These are phyloP conservation scores for Pleoardoris graminearum DNA, from an alignment of 2,329 filamentous ascomycete species.

Conservation along the genomic window DNA sequence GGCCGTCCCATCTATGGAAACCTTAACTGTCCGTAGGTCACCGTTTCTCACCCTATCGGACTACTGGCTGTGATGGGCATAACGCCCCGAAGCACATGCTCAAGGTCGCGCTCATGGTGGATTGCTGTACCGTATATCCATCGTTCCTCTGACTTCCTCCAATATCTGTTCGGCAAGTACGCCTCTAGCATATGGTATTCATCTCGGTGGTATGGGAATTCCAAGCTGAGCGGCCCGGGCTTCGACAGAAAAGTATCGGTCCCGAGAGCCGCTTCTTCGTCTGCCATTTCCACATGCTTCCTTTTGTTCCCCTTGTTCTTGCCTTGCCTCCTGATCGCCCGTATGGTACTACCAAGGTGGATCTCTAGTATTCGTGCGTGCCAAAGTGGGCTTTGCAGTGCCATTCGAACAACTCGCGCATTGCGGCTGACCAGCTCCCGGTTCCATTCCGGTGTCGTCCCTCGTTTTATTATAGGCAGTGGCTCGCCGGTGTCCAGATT, in stretches of 20 bases:
- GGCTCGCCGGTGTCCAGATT: conserved; percentile 57
- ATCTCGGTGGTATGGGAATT: conserved; percentile 60
- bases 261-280: conserved; percentile 50
- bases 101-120: conserved; percentile 48
- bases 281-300: conserved; percentile 52
- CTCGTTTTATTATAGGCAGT: conserved; percentile 57
- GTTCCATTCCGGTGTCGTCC: conserved; percentile 57
- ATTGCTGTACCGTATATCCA: conserved; percentile 55
- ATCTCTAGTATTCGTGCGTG: conserved; percentile 55
- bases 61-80: conserved; percentile 17
- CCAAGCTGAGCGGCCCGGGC: conserved; percentile 55
- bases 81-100: conserved; percentile 24
- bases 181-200: conserved; percentile 63
- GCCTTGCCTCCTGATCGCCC: conserved; percentile 53
- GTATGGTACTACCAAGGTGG: conserved; percentile 53
- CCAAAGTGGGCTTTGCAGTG: conserved; percentile 54
- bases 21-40: too few relatives aligned
- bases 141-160: conserved; percentile 50
- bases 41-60: neutral
- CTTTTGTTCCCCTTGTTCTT: conserved; percentile 55
- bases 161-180: conserved; percentile 61
- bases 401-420: conserved; percentile 51
- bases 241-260: conserved; percentile 58
- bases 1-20: neutral
- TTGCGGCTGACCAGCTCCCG: conserved; percentile 49